Base-by-base conservation (phyloP, 1,139 yeast species). In the Suhomyces coccinellae region DNA sequence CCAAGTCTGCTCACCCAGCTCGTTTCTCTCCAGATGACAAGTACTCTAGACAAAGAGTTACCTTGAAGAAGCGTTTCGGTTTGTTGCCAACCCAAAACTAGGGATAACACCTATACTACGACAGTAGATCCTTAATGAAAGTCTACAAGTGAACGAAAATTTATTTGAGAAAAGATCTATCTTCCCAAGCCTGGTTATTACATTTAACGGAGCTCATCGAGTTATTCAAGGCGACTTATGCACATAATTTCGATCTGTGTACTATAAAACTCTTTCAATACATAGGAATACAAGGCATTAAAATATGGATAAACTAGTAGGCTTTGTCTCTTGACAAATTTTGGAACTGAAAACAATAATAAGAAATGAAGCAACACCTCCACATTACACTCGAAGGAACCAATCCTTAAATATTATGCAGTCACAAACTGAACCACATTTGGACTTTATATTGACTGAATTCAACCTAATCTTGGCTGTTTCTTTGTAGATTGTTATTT, bases 1-100 rank as follows among this genome's bases (percentile, higher is more conserved):
- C 99, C 67, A 89, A 90, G 75, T 87, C 97, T 55, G 99, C 99
- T 29, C 99, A 95, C 70, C 99, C 99, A 52, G 99, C 99, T 46
- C 84, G 99, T 71, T 93, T 93, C 70, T 93, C 99, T 40, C 99
- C 99, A 58, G 99, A 93, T 67, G 99, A 93, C 80, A 93, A 93
- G 75, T 93, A 89, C 78, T 93, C 99, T 47, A 87, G 97, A 79
- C 98, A 95, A 74, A 87, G 99, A 80, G 97, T 93, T 44, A 93
- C 98, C 44, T 80, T 95, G 66, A 95, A 95, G 84, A 93, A 89
- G 80, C 86, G 99, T 77, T 91, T 75, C 68, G 85, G 85, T 57
- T 69, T 95, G 69, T 79, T 95, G 65, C 97, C 97, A 62, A 86
- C 95, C 49, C 96, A 89, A 70, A 57, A 64, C 47, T 81, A 81